Percentiles rank a stretch among this genome's conserved stretches.
phyloP scores from a whole-genome alignment of 495 filamentous ascomycete species.

The Rusavskia elegans region DNA sequence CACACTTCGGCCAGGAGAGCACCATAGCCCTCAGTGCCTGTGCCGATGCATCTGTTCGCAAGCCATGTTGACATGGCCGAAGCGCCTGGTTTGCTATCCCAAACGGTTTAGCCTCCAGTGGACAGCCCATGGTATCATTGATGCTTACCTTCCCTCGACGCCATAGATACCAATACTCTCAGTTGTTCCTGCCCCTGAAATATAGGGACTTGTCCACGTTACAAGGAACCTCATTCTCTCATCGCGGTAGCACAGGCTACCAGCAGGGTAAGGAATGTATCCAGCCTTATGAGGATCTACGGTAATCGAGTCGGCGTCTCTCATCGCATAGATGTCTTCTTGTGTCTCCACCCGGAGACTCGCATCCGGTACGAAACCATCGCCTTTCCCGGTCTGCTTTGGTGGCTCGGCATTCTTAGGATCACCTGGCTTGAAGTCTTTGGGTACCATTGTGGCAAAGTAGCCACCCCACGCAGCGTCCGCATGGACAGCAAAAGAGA shows the following conservation, averaged over 20 bases:
- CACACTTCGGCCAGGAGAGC: slow-evolving; percentile 22
- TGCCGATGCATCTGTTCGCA: slow-evolving; percentile 23
- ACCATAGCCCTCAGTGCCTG: slow-evolving; percentile 22
- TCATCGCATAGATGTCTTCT: slow-evolving; percentile 20
- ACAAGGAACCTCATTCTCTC: slow-evolving; percentile 28
- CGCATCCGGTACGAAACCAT: slow-evolving; percentile 19
- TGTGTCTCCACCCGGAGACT: slow-evolving; percentile 19
- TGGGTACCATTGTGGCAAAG: slow-evolving; percentile 27
- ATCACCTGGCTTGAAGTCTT: slow-evolving; percentile 9
- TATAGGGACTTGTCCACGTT: slow-evolving; percentile 30
- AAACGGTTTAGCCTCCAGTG: not conserved
- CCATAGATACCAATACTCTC: slow-evolving; percentile 29
- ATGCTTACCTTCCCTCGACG: slow-evolving; percentile 26
- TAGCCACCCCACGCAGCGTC: slow-evolving; percentile 38
- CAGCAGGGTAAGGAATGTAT: slow-evolving; percentile 33
- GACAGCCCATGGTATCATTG: too few species aligned
- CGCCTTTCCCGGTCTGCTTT: slow-evolving; percentile 8
- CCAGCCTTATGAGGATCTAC: slow-evolving; percentile 33
- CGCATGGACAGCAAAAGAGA: slow-evolving; percentile 27
- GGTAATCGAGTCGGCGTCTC: slow-evolving; percentile 26
- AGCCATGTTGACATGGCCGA: slow-evolving; percentile 27
- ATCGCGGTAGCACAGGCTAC: slow-evolving; percentile 28
- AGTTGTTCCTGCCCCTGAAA: slow-evolving; percentile 18
- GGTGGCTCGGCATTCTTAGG: slow-evolving; percentile 2
- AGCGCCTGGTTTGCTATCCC: slow-evolving; percentile 26